A percentile compares a stretch with the other conserved stretches of the same genome.
phyloP scores from a whole-genome alignment of 345 rosid species.

The Chamaenerion angustifolium region DNA sequence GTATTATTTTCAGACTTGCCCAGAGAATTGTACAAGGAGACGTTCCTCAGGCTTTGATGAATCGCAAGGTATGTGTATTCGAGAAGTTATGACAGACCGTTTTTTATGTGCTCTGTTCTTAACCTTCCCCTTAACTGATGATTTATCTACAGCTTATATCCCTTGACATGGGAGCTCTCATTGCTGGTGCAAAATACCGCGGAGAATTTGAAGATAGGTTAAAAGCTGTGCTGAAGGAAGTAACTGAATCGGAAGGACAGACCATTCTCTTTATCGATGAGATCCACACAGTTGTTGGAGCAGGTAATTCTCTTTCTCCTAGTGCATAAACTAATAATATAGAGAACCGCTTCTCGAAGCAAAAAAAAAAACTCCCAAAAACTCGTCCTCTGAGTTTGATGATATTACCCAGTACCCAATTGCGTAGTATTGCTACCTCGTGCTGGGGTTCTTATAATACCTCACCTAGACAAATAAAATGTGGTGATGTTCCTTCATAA shows the following conservation, averaged over 20 bases:
- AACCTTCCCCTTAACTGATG: background rate
- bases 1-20: slow-evolving; percentile 62
- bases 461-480: too few species aligned
- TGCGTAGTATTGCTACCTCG: too few species aligned
- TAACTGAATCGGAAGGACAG: slow-evolving; percentile 94
- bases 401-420: too few species aligned
- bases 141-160: slow-evolving; percentile 61
- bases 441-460: too few species aligned
- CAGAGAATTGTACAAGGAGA: slow-evolving; percentile 98
- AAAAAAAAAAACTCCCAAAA: too few species aligned
- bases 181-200: slow-evolving; percentile 96
- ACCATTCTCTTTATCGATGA: slow-evolving; percentile 88
- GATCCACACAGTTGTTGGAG: slow-evolving; percentile 98
- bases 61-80: slow-evolving; percentile 54
- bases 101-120: background rate
- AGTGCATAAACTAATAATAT: too few species aligned
- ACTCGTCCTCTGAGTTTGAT: too few species aligned
- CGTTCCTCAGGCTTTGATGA: slow-evolving; percentile 98
- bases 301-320: slow-evolving; percentile 35
- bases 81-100: background rate
- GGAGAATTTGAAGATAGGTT: slow-evolving; percentile 99
- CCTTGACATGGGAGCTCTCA: slow-evolving; percentile 96
- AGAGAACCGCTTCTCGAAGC: too few species aligned
- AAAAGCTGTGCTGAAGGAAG: slow-evolving; percentile 93
- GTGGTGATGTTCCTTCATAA: background rate